A percentile compares a stretch with the other conserved stretches of the same genome.
Evolutionary conservation across 139 green algal genomes (phyloP).

Genomic region (Micractinium sp.): DNA sequence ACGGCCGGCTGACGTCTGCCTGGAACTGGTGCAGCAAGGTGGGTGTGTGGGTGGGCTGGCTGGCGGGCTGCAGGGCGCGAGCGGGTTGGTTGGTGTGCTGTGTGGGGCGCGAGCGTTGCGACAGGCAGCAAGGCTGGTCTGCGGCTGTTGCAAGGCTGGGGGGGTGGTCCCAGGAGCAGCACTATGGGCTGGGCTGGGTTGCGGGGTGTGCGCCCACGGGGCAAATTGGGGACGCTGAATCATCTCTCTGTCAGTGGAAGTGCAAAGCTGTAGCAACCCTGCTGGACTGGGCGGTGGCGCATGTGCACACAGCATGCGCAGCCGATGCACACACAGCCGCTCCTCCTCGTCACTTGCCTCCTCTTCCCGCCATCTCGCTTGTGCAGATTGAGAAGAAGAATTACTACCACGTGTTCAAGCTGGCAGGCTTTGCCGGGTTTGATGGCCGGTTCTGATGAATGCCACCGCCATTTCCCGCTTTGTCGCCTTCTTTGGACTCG

Average conservation of each 20-base stretch:
- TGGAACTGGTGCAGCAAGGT: slow-evolving; percentile 92
- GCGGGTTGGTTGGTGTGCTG: neutral
- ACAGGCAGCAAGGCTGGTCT: no score
- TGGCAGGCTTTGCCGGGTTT: slow-evolving; percentile 87
- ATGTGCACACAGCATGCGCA: neutral
- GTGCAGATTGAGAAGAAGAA: slow-evolving; percentile 50
- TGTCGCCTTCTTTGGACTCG: no score
- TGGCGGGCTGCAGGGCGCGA: no score
- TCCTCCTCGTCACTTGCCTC: neutral
- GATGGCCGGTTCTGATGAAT: slow-evolving; percentile 91
- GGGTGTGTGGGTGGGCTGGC: slow-evolving; percentile 14
- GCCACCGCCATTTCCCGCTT: no score
- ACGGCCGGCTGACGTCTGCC: slow-evolving; percentile 89
- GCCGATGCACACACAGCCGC: neutral
- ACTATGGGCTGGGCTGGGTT: neutral
- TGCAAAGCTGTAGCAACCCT: no score
- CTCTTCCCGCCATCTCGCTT: neutral
- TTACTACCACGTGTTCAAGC: slow-evolving; percentile 86
- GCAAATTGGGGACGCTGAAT: neutral
- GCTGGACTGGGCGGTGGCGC: no score
- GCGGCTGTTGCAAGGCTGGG: no score
- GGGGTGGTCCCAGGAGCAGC: no score
- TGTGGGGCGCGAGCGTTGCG: no score
- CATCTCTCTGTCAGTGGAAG: neutral
- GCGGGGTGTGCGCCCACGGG: neutral